Percentiles rank a stretch among this genome's conserved stretches.
phyloP scores from a whole-genome alignment of 139 green algal species.

The Chlamydomonas schloesseri region DNA sequence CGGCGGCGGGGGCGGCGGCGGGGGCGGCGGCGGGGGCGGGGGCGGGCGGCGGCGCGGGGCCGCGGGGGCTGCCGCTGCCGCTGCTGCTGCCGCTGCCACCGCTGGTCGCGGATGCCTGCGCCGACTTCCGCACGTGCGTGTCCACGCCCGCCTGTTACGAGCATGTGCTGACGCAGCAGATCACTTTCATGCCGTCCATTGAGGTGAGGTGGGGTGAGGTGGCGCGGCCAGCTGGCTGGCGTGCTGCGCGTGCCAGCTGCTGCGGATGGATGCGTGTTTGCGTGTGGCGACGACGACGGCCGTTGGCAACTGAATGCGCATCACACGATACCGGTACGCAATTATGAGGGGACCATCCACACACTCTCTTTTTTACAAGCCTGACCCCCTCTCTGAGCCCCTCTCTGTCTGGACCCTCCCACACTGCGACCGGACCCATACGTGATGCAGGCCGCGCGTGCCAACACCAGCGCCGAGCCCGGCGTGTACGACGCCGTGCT shows the following conservation, averaged over 20 bases:
- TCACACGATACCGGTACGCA: too few relatives aligned
- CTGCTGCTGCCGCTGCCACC: not conserved
- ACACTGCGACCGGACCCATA: too few relatives aligned
- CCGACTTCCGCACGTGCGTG: slow-evolving; percentile 57
- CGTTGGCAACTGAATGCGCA: too few relatives aligned
- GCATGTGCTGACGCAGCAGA: slow-evolving; percentile 44
- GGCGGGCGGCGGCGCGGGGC: not conserved
- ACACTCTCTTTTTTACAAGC: too few relatives aligned
- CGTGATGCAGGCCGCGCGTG: not conserved
- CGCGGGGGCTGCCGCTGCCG: too few relatives aligned
- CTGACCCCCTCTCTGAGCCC: too few relatives aligned
- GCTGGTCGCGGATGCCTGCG: not conserved
- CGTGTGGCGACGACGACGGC: too few relatives aligned
- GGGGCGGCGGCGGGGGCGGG: not conserved
- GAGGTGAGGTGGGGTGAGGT: not conserved
- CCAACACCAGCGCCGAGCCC: not conserved
- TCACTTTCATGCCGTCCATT: slow-evolving; percentile 23
- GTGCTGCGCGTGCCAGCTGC: too few relatives aligned
- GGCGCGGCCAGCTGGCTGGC: too few relatives aligned
- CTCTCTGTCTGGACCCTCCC: too few relatives aligned
- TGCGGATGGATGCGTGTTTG: not conserved
- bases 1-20: not conserved
- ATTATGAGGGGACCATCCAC: too few relatives aligned
- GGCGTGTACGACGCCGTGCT: not conserved
- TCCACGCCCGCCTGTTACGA: slow-evolving; percentile 62